A percentile compares a stretch with the other conserved stretches of the same genome.
phyloP scores from a whole-genome alignment of 345 rosid species.

The Sisymbrium irio region DNA sequence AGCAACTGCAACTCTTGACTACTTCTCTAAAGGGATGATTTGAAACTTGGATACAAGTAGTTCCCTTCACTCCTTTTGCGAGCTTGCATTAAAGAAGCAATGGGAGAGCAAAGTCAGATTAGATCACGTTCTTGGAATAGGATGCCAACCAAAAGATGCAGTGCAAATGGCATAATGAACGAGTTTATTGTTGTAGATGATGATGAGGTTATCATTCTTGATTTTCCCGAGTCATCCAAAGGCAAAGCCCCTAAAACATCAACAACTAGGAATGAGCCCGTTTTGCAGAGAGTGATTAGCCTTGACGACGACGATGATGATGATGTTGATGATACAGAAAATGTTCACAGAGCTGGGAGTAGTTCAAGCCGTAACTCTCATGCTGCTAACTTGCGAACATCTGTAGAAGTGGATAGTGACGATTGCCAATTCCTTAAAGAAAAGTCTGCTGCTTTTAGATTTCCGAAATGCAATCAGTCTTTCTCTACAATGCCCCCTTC shows the following conservation, averaged over 20 bases:
- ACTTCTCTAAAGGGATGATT: not conserved
- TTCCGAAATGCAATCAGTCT: constrained; percentile 45
- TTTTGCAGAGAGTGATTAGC: constrained; percentile 47
- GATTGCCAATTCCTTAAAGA: constrained; percentile 46
- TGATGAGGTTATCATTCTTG: constrained; percentile 59
- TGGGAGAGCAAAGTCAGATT: constrained; percentile 41
- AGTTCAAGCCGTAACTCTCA: not conserved
- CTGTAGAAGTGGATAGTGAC: constrained; percentile 35
- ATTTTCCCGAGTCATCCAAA: constrained; percentile 53
- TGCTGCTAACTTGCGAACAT: constrained; percentile 15
- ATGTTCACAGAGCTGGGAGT: constrained; percentile 20
- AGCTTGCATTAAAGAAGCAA: constrained; percentile 17
- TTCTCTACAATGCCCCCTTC: constrained; percentile 22
- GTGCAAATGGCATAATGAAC: constrained; percentile 36
- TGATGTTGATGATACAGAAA: not conserved
- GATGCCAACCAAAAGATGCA: constrained; percentile 30
- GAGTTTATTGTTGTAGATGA: constrained; percentile 65
- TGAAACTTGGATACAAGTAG: not conserved
- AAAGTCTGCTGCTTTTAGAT: constrained; percentile 37
- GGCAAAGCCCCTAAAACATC: constrained; percentile 37
- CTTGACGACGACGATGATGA: constrained; percentile 63
- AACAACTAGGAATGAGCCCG: constrained; percentile 32
- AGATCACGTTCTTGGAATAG: constrained; percentile 45
- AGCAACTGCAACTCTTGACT: not conserved
- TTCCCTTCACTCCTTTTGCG: not conserved